A percentile compares a stretch with the other conserved stretches of the same genome.
Conservation (phyloP, 352 stramenopile genomes). For the Pythium vanterpoolii region DNA sequence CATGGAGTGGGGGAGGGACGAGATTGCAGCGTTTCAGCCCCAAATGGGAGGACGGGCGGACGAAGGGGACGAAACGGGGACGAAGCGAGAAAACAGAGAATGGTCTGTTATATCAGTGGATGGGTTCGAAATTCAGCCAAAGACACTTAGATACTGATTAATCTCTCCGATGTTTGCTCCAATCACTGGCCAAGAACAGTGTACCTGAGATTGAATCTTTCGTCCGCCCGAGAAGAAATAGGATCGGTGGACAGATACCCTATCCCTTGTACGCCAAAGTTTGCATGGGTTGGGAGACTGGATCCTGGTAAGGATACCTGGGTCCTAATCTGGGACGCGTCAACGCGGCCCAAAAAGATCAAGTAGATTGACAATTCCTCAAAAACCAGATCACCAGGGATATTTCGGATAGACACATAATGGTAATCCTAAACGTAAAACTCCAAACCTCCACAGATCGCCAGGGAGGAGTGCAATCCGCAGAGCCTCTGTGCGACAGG, state of each 20-base stretch:
- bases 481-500: too few relatives aligned
- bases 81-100: background rate
- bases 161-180: background rate
- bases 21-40: too few relatives aligned
- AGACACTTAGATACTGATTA: background rate
- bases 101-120: constrained; percentile 15
- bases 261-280: constrained; percentile 2
- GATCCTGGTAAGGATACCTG: too few relatives aligned
- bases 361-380: constrained; percentile 3
- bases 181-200: constrained; percentile 5
- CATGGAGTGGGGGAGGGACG: background rate
- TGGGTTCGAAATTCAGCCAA: background rate
- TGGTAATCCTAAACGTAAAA: too few relatives aligned
- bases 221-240: constrained; percentile 8
- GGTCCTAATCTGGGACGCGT: background rate
- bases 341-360: background rate
- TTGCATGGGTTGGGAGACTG: background rate
- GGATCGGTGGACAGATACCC: constrained; percentile 7
- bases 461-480: too few relatives aligned
- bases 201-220: constrained; percentile 25
- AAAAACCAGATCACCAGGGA: constrained; percentile 1
- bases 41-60: constrained; percentile 10
- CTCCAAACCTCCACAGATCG: too few relatives aligned
- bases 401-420: too few relatives aligned
- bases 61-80: constrained; percentile 3